Conservation (phyloP, 139 green algal species). For the Auxenochlorella pyrenoidosa region DNA sequence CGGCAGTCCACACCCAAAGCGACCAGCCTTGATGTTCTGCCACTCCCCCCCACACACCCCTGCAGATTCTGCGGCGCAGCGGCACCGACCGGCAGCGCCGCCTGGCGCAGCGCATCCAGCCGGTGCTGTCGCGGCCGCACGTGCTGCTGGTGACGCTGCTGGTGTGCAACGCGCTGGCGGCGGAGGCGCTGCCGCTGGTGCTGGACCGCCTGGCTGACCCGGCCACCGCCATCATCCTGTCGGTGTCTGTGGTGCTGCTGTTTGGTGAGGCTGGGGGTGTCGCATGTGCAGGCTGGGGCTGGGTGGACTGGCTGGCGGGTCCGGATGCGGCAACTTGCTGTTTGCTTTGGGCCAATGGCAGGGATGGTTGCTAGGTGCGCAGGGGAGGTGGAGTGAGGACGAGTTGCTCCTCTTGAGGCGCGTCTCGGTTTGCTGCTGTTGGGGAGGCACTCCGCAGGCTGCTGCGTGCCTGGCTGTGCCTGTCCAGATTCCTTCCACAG, state of each 20-base stretch:
- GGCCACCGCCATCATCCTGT: conserved; percentile 60
- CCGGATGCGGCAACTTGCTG: no score
- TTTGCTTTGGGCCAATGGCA: no score
- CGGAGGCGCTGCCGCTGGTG: conserved; percentile 75
- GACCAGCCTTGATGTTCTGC: no score
- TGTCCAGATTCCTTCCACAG: no score
- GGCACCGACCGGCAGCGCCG: conserved; percentile 49
- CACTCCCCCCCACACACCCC: not conserved
- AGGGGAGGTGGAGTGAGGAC: no score
- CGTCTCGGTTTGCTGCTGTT: not conserved
- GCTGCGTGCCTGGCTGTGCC: no score
- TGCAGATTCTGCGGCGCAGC: conserved; percentile 55
- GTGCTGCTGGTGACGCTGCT: conserved; percentile 71
- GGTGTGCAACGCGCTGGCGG: conserved; percentile 65
- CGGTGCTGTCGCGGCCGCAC: conserved; percentile 61
- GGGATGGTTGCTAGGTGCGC: no score
- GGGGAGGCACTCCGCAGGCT: not conserved
- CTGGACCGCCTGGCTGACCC: conserved; percentile 75
- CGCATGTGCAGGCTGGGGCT: not conserved
- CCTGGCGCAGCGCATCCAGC: conserved; percentile 48
- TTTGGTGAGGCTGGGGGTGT: conserved; percentile 64
- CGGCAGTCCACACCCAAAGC: not conserved
- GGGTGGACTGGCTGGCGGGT: not conserved
- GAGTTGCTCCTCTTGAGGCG: no score
- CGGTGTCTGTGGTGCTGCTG: conserved; percentile 68